Base-by-base conservation (phyloP, 306 rosid species). In the Citrullus colocynthis region DNA sequence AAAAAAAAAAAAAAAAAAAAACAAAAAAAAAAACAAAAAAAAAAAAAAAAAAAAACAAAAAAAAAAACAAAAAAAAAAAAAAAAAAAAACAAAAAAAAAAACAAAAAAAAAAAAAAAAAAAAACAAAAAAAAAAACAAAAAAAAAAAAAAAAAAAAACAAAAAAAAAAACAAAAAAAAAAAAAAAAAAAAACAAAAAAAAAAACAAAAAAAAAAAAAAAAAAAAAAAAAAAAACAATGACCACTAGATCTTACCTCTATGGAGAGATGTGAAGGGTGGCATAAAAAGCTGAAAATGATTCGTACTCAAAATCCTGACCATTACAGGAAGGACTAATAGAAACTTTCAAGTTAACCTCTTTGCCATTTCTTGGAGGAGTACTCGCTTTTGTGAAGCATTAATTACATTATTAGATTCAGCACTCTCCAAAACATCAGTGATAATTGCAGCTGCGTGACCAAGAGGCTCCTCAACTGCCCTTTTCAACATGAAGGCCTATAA, bases 311-410 rank as follows among this genome's bases (percentile, higher is more conserved):
- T 77, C 63, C 77, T 76, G 76, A 86, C 79, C 66, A 78, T 42
- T 36, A 58, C 78, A 49, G 80, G 78, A 74, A 81, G 80, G 41
- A 78, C 55, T 56, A 66, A 63, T 73, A 59, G 75, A 69, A 56
- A 55, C 7, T 57, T 80, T 81, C 88, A 94, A 30, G 97, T 83
- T 75, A 96, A 81, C 87, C 88, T 92, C 82, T 92, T 78, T 24
- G 99, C 99, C 98, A 96, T 92, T 86, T 92, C 97, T 84, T 96
- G 99, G 75, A 92, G 96, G 82, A 96, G 98, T 75, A 91, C 89
- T 83, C 99, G 91, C 85, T 92, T 96, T 84, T 96, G 97, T 20
- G 91, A 82, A 80, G 98, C 93, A 80, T 87, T 91, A 63, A 96
- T 96, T 79, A 92, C 97, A 81, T 87, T 83, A 75, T 82, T 90